Base-by-base conservation (phyloP, 1,284 basidiomycete species). In the Ustilago loliicola region DNA sequence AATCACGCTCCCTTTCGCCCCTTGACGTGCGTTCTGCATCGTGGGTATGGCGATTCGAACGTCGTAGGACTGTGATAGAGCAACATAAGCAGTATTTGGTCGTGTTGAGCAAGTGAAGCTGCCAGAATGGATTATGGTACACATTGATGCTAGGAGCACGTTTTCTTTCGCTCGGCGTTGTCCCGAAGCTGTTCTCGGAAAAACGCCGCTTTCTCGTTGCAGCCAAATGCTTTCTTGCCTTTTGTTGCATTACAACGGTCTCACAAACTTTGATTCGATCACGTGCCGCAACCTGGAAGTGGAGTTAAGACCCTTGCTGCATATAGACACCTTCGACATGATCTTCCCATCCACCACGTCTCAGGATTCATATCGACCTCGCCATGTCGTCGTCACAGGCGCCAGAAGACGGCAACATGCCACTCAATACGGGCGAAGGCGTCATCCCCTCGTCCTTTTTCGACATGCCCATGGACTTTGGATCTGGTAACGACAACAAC, bases 361-460 rank as follows among this genome's bases (percentile, higher is more conserved):
- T 45, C 42, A 1, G 42, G 21, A 45, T 29, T 7, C 42, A 8
- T 17, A 40, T n/a, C 21, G 7, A 21, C 21, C 36, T 10, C 57
- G 42, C 19, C 53, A 73, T 68, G 61, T 57, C 61, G 27, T 66
- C 51, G 21, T 63, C 66, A 25, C 72, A 75, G 32, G 21, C 50
- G 21, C 64, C 51, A 15, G 57, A 15, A 23, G 50, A 54, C 32
- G 61, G 34, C 38, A 50, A 23, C 54, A 38, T 61, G 27, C 60
- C 60, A 3, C 50, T 51, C 29, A 63, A 45, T 27, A 42, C 45
- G 17, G 58, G 62, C 36, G 61, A 66, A 61, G 66, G 75, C 42
- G 66, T 64, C 42, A 66, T 77, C 23, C 70, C 75, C 2, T 62
- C 66, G 0, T 72, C 70, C 32, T 77, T 77, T 61, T 77, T 77